A percentile compares a stretch with the other conserved stretches of the same genome.
These are phyloP conservation scores for Monosporascus sp. DNA, from an alignment of 2,329 filamentous ascomycete genomes.

Conservation along the genomic window DNA sequence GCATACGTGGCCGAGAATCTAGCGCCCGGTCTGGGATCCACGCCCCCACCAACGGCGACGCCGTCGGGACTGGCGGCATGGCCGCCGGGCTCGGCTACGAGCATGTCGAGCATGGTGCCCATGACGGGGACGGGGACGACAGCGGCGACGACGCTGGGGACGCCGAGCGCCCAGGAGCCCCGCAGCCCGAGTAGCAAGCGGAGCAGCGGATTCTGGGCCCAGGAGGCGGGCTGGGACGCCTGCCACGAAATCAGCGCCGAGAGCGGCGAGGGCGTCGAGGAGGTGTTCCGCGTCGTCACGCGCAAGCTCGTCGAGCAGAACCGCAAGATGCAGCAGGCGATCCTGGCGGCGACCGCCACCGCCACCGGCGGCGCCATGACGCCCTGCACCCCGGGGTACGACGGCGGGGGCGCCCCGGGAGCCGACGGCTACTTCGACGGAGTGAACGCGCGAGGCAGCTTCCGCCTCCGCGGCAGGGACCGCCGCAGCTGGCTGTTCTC, in stretches of 20 bases:
- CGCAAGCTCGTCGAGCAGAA: conserved; percentile 60
- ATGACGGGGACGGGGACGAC: conserved; percentile 6
- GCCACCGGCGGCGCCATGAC: conserved; percentile 32
- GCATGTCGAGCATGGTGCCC: conserved; percentile 21
- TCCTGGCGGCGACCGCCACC: conserved; percentile 48
- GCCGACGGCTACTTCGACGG: conserved; percentile 44
- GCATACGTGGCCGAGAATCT: conserved; percentile 92
- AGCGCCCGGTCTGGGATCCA: conserved; percentile 62
- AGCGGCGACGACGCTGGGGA: conserved; percentile 35
- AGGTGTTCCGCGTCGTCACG: conserved; percentile 75
- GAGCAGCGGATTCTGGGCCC: conserved; percentile 78
- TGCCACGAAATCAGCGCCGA: conserved; percentile 96
- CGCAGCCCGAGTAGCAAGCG: conserved; percentile 58
- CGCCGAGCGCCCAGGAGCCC: conserved; percentile 35
- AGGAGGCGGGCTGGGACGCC: conserved; percentile 92
- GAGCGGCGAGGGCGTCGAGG: conserved; percentile 91
- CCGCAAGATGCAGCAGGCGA: conserved; percentile 55
- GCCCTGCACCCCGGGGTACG: conserved; percentile 42
- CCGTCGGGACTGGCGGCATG: conserved; percentile 25
- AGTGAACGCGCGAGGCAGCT: conserved; percentile 43
- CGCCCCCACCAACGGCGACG: conserved; percentile 61
- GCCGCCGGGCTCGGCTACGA: conserved; percentile 20
- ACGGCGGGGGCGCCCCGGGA: conserved; percentile 24
- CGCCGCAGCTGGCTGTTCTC: conserved; percentile 55
- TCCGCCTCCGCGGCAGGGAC: conserved; percentile 49